Base-by-base conservation (phyloP, 2,329 filamentous ascomycete species). In the Hypoxylon sp. region DNA sequence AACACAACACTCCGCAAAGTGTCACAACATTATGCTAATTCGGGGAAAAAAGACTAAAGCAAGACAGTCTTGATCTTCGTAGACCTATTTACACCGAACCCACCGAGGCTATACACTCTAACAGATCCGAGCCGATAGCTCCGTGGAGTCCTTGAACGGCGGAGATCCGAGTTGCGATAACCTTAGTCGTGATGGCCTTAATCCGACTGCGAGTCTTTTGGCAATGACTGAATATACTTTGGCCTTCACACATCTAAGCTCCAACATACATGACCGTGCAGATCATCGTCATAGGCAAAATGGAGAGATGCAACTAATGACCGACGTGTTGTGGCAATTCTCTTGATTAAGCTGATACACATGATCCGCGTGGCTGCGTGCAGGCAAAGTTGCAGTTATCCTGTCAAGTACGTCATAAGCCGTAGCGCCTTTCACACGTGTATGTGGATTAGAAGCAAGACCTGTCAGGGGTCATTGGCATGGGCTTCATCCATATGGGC, bases 81-180 rank as follows among this genome's bases (percentile, higher is more conserved):
- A 17, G 56, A 15, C 28, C 17, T 17, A 7, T 15, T 32, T 53
- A 13, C 8, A 44, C 57, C 49, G 44, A 49, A 34, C 32, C 30
- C 28, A 46, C 55, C 59, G 47, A 59, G 47, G 28, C 46, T 19
- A n/a, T n/a, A 48, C 10, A 44, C 22, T n/a, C 7, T 20, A 26
- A 26, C 8, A 64, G 48, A 55, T 57, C 64, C 64, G 64, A 67
- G 64, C 64, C 64, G 64, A 67, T 67, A 58, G 11, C 49, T 64
- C 64, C 60, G 64, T 11, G 3, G 11, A 48, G 2, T 48, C n/a
- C 30, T n/a, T 20, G 41, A 17, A 48, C 32, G 19, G 22, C 59
- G 59, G 63, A 66, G 52, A 60, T 66, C 52, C 59, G 63, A 60
- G 37, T 51, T 22, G 11, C 19, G 22, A 47, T 28, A 52, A 60